Evolutionary conservation across 108 stramenopile species (phyloP).

Genomic region (Discostella stelligeroides): DNA sequence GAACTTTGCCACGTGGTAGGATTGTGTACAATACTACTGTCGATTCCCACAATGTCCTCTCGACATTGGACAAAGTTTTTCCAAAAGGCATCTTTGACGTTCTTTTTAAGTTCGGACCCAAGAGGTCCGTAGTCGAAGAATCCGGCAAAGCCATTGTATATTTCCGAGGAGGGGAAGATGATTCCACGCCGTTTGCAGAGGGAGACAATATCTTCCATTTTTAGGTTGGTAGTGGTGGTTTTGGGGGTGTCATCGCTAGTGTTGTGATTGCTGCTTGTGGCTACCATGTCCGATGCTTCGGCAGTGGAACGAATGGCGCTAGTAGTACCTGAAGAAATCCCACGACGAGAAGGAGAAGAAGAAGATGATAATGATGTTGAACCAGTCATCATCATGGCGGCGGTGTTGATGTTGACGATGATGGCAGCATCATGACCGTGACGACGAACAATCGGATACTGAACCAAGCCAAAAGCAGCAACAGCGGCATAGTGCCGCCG

Average conservation of each 20-base stretch:
- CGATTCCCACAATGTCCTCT: constrained; percentile 94
- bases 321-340: no score
- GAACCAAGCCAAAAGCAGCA: no score
- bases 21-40: constrained; percentile 92
- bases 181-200: constrained; percentile 96
- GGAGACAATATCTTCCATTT: constrained; percentile 88
- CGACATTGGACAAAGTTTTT: constrained; percentile 84
- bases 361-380: no score
- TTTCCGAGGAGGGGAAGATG: constrained; percentile 94
- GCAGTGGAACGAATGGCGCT: constrained; percentile 35
- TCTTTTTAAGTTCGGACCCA: constrained; percentile 86
- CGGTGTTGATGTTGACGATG: no score
- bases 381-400: no score
- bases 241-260: neutral
- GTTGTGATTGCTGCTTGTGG: constrained; percentile 1
- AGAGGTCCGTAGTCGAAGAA: constrained; percentile 99
- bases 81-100: constrained; percentile 96
- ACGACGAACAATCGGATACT: no score
- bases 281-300: neutral
- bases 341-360: no score
- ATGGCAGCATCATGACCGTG: no score
- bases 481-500: no score
- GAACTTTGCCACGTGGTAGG: constrained; percentile 95
- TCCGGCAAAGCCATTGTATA: constrained; percentile 96
- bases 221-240: constrained; percentile 24